Conservation (phyloP, 305 asterid genomes). For the Fraxinus platypoda region DNA sequence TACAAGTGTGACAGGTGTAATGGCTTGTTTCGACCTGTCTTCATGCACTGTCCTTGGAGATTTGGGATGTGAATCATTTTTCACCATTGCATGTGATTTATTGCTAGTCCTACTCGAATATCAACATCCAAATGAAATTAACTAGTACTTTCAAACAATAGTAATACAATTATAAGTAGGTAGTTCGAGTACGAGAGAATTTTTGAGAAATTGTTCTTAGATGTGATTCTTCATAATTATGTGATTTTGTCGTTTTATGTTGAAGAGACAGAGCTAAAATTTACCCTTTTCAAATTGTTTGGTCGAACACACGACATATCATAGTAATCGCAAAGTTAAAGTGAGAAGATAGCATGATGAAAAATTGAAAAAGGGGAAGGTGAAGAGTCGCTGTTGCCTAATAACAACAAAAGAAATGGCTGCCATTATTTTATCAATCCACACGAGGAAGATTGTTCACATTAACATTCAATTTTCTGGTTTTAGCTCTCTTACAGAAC, state of each 20-base stretch:
- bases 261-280: background rate
- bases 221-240: background rate
- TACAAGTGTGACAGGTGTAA: background rate
- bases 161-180: background rate
- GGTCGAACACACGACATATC: background rate
- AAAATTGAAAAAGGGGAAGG: background rate
- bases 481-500: background rate
- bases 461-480: background rate
- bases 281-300: background rate
- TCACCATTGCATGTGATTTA: background rate
- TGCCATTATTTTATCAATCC: background rate
- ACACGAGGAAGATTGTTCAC: slow-evolving; percentile 5
- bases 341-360: background rate
- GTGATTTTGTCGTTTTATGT: background rate
- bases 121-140: background rate
- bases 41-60: background rate
- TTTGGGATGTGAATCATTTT: background rate
- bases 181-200: background rate
- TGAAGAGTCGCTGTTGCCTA: slow-evolving; percentile 15
- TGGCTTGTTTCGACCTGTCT: background rate
- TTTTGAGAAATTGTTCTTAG: background rate
- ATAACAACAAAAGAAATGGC: slow-evolving; percentile 15
- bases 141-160: background rate
- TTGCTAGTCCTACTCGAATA: background rate
- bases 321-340: background rate